Evolutionary conservation across 2,329 filamentous ascomycete genomes (phyloP).

Genomic region (Xylogone sp.): DNA sequence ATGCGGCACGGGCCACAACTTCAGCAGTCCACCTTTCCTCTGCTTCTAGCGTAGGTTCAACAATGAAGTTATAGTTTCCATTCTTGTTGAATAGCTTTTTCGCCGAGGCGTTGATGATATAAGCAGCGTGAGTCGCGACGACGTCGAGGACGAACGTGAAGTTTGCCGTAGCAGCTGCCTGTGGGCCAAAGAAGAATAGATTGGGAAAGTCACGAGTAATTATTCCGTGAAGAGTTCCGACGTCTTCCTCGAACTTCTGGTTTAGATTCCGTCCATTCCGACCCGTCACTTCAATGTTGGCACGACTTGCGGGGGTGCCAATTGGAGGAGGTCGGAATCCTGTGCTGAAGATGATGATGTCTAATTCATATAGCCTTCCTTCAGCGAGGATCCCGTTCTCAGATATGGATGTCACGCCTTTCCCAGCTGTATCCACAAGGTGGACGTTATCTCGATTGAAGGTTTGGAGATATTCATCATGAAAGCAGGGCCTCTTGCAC

Average conservation of each 20-base stretch:
- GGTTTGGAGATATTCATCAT: slow-evolving; percentile 52
- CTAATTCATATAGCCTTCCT: slow-evolving; percentile 43
- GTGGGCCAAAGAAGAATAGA: slow-evolving; percentile 44
- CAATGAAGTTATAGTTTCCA: slow-evolving; percentile 13
- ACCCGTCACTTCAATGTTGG: slow-evolving; percentile 37
- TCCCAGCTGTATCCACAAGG: slow-evolving; percentile 56
- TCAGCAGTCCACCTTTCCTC: slow-evolving; percentile 43
- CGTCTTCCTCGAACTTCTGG: slow-evolving; percentile 40
- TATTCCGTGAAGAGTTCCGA: slow-evolving; percentile 50
- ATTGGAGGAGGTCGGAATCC: slow-evolving; percentile 33
- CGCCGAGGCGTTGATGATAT: slow-evolving; percentile 36
- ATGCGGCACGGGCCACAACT: slow-evolving; percentile 36
- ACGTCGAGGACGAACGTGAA: slow-evolving; percentile 33
- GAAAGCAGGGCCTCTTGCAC: slow-evolving; percentile 63
- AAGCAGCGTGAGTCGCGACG: slow-evolving; percentile 37
- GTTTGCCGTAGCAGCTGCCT: slow-evolving; percentile 37
- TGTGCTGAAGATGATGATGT: slow-evolving; percentile 43
- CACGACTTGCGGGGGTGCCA: slow-evolving; percentile 28
- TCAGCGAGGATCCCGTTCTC: slow-evolving; percentile 42
- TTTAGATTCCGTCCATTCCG: slow-evolving; percentile 39
- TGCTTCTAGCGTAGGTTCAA: slow-evolving; percentile 42
- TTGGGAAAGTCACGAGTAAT: slow-evolving; percentile 49
- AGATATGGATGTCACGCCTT: slow-evolving; percentile 45
- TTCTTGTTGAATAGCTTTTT: slow-evolving; percentile 4
- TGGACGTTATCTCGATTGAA: slow-evolving; percentile 58